phyloP scores from a whole-genome alignment of 192 early-diverging fungal genomes.

The Gigaspora rosea region DNA sequence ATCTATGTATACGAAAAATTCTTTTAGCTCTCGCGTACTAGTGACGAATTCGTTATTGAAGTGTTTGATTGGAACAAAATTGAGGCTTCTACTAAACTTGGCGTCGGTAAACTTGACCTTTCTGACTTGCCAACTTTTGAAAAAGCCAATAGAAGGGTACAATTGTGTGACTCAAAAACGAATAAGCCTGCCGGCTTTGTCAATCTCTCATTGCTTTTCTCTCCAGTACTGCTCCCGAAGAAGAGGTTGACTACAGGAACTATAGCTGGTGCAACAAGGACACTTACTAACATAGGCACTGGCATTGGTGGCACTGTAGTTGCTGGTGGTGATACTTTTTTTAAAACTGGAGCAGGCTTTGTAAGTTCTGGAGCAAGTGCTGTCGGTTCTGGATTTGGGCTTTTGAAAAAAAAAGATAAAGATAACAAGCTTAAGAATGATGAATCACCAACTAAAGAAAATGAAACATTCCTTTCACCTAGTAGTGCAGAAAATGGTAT shows the following conservation, averaged over 20 bases:
- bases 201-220: slow-evolving; percentile 60
- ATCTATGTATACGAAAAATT: not conserved
- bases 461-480: not conserved
- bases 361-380: slow-evolving; percentile 43
- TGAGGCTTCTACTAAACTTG: slow-evolving; percentile 62
- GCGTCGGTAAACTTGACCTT: slow-evolving; percentile 54
- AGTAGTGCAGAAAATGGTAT: not conserved
- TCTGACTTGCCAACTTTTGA: slow-evolving; percentile 54
- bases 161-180: slow-evolving; percentile 32
- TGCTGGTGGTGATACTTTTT: slow-evolving; percentile 43
- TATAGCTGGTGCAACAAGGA: slow-evolving; percentile 53
- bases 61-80: slow-evolving; percentile 84
- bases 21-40: slow-evolving; percentile 46
- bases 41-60: slow-evolving; percentile 59
- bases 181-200: slow-evolving; percentile 39
- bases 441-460: slow-evolving; percentile 43
- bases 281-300: slow-evolving; percentile 60
- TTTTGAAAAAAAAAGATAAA: slow-evolving; percentile 35
- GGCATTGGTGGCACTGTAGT: slow-evolving; percentile 59
- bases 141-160: slow-evolving; percentile 46
- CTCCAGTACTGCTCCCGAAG: slow-evolving; percentile 43
- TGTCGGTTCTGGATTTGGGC: slow-evolving; percentile 31
- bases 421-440: slow-evolving; percentile 33
- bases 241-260: slow-evolving; percentile 39
- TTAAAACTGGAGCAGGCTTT: slow-evolving; percentile 37